Evolutionary conservation across 371 early-diverging fungal species (phyloP).

Genomic region (Lichtheimia ornata): DNA sequence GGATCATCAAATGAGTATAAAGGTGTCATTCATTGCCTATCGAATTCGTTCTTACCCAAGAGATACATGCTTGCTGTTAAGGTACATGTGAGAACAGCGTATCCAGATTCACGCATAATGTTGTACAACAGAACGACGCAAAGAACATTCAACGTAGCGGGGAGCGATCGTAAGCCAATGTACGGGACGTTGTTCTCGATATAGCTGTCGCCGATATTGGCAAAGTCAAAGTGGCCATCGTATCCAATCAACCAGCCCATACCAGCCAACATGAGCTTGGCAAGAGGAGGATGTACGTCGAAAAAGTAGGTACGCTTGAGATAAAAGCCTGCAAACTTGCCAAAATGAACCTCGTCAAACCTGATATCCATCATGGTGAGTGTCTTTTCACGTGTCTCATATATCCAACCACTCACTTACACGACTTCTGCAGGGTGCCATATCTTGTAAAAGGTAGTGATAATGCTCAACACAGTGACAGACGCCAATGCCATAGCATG

Average conservation of each 20-base stretch:
- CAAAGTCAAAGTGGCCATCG: constrained; percentile 93
- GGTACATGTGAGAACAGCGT: constrained; percentile 74
- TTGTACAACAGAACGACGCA: constrained; percentile 79
- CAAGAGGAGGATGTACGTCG: constrained; percentile 99
- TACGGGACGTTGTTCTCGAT: constrained; percentile 88
- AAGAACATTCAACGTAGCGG: constrained; percentile 82
- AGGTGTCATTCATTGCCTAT: background rate
- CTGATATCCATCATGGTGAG: constrained; percentile 22
- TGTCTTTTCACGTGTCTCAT: too few relatives aligned
- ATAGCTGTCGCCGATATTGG: constrained; percentile 92
- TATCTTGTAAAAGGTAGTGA: constrained; percentile 52
- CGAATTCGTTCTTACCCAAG: constrained; percentile 61
- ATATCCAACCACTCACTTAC: constrained; percentile 29
- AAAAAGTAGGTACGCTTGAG: constrained; percentile 94
- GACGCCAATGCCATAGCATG: constrained; percentile 4
- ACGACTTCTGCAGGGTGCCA: constrained; percentile 72
- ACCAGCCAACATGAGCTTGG: constrained; percentile 93
- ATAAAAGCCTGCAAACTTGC: constrained; percentile 98
- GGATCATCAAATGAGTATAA: background rate
- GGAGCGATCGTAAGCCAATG: constrained; percentile 77
- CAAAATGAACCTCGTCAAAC: constrained; percentile 99
- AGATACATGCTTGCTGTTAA: constrained; percentile 79
- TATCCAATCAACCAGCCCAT: constrained; percentile 87
- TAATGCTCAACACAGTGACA: constrained; percentile 16
- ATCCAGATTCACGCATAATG: constrained; percentile 87